phyloP scores from a whole-genome alignment of 164 flowering plant genomes.

The Magnolia kwangsiensis region DNA sequence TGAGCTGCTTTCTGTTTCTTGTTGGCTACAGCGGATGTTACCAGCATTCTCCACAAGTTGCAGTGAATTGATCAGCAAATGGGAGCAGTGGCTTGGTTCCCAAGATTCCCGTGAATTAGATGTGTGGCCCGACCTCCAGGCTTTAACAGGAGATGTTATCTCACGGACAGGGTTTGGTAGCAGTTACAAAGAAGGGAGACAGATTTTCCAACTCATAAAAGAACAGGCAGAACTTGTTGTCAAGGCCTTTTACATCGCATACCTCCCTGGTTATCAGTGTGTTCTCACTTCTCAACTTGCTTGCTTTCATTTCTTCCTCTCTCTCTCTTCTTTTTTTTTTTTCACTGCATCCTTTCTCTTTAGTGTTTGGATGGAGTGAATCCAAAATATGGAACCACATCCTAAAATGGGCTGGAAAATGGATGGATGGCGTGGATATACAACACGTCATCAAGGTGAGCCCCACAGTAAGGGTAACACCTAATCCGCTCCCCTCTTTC shows the following conservation, averaged over 20 bases:
- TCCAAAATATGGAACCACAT: neutral
- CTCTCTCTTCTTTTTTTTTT: neutral
- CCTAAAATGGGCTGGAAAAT: too few species aligned
- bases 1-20: neutral
- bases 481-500: too few species aligned
- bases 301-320: neutral
- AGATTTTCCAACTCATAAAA: conserved; percentile 8
- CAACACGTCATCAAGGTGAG: too few species aligned
- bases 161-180: conserved; percentile 18
- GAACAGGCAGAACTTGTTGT: conserved; percentile 11
- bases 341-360: neutral
- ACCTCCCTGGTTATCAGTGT: conserved; percentile 12
- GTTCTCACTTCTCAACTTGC: neutral
- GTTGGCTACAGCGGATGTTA: conserved; percentile 11
- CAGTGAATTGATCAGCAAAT: conserved; percentile 9
- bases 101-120: conserved; percentile 11
- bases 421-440: too few species aligned
- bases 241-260: neutral
- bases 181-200: conserved; percentile 12
- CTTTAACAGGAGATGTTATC: conserved; percentile 13
- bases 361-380: too few species aligned
- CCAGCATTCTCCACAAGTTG: conserved; percentile 12
- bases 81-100: conserved; percentile 9
- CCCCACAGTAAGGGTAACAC: too few species aligned
- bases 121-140: conserved; percentile 10